These are phyloP conservation scores for Penstemon barbatus DNA, from an alignment of 257 asterid genomes.

Conservation along the genomic window DNA sequence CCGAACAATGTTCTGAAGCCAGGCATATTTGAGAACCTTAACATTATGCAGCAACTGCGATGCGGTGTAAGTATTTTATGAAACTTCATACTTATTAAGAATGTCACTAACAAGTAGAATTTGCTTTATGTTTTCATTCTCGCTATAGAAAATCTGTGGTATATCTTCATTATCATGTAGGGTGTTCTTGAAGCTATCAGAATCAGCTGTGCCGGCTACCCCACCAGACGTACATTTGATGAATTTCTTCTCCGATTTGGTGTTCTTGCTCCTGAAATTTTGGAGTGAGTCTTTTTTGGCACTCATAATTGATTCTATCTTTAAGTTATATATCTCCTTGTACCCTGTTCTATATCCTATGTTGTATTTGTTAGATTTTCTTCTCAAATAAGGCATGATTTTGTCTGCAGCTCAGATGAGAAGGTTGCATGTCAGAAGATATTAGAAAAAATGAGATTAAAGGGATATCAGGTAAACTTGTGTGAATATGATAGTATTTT, in stretches of 20 bases:
- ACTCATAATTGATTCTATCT: slow-evolving; percentile 18
- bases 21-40: slow-evolving; percentile 85
- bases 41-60: slow-evolving; percentile 90
- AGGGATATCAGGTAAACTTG: slow-evolving; percentile 83
- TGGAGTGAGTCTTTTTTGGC: slow-evolving; percentile 55
- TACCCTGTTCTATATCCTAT: slow-evolving; percentile 12
- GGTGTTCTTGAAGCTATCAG: slow-evolving; percentile 99
- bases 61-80: slow-evolving; percentile 89
- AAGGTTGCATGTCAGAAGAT: slow-evolving; percentile 84
- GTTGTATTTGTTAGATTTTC: slow-evolving; percentile 14
- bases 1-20: slow-evolving; percentile 95
- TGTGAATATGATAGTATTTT: not conserved
- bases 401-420: slow-evolving; percentile 71
- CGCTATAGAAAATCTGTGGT: slow-evolving; percentile 13
- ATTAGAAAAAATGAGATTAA: slow-evolving; percentile 84
- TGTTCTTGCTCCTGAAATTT: slow-evolving; percentile 83
- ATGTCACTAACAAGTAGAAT: slow-evolving; percentile 25
- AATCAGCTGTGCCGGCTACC: slow-evolving; percentile 99
- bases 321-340: slow-evolving; percentile 21
- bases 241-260: slow-evolving; percentile 99
- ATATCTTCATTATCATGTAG: slow-evolving; percentile 36
- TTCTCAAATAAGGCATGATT: slow-evolving; percentile 18
- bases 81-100: slow-evolving; percentile 26
- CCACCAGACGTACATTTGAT: slow-evolving; percentile 93
- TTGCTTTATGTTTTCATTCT: slow-evolving; percentile 13